These are phyloP conservation scores for Entomortierella beljakovae DNA, from an alignment of 192 early-diverging fungal genomes.

Conservation along the genomic window DNA sequence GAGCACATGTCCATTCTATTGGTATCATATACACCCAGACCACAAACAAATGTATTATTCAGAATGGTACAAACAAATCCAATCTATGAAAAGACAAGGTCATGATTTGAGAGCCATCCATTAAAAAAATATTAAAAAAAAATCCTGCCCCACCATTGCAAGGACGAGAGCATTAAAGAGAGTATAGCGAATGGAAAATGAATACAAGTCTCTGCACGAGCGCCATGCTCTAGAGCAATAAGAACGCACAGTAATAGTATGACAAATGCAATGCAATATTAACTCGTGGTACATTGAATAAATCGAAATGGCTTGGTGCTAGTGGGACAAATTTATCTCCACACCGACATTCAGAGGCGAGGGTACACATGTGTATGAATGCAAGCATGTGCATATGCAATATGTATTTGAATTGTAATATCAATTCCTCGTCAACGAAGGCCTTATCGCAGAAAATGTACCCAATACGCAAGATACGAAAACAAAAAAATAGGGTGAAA, in stretches of 20 bases:
- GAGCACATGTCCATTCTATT: background rate
- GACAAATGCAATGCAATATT: no score
- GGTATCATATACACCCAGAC: background rate
- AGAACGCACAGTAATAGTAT: no score
- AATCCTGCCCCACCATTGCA: background rate
- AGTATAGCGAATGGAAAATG: no score
- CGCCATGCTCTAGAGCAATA: no score
- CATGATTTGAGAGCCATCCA: background rate
- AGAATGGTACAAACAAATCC: background rate
- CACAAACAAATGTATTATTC: background rate
- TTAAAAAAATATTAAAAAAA: background rate
- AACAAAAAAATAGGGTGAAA: no score
- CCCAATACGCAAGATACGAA: background rate
- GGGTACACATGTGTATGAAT: background rate
- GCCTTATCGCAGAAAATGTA: no score
- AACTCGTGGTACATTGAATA: background rate
- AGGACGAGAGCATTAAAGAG: background rate
- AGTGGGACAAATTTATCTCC: background rate
- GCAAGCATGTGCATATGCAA: background rate
- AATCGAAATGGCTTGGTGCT: background rate
- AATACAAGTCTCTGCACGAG: no score
- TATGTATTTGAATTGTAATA: no score
- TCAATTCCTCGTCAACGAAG: no score
- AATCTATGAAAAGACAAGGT: background rate
- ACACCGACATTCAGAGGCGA: background rate